These are phyloP conservation scores for Dendrothele bispora DNA, from an alignment of 768 basidiomycete genomes.

Conservation along the genomic window DNA sequence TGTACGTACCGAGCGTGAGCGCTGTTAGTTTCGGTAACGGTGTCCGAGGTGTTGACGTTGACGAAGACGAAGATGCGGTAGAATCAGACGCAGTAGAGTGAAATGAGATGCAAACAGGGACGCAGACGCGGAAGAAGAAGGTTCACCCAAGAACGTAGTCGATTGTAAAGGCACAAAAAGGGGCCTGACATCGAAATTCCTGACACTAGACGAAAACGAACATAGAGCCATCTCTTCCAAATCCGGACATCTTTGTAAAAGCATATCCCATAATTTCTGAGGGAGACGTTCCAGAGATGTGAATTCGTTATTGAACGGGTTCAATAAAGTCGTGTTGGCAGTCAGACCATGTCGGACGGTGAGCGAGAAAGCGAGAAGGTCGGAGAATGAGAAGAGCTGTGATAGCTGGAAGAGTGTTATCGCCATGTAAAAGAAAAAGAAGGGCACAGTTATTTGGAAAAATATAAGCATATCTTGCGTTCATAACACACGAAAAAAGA, in stretches of 20 bases:
- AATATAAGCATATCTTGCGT: no score
- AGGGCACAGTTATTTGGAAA: no score
- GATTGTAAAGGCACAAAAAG: no score
- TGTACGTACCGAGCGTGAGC: conserved; percentile 50
- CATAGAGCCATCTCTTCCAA: conserved; percentile 51
- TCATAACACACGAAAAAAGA: no score
- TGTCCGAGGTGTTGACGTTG: background rate
- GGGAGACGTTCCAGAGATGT: conserved; percentile 45
- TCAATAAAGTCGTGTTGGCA: no score
- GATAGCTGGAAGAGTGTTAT: background rate
- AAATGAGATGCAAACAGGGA: no score
- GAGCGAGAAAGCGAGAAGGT: conserved; percentile 45
- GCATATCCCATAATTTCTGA: conserved; percentile 46
- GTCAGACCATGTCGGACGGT: conserved; percentile 49
- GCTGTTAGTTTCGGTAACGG: conserved; percentile 40
- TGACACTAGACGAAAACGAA: conserved; percentile 47
- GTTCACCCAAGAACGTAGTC: no score
- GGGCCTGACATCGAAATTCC: conserved; percentile 43
- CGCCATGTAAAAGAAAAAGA: no score
- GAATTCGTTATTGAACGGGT: no score
- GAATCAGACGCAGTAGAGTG: no score
- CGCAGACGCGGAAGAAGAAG: no score
- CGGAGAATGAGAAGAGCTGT: conserved; percentile 41
- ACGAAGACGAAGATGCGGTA: no score
- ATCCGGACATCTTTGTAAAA: conserved; percentile 42